phyloP scores from a whole-genome alignment of 2,329 filamentous ascomycete genomes.

The Dothideomycetes sp. region DNA sequence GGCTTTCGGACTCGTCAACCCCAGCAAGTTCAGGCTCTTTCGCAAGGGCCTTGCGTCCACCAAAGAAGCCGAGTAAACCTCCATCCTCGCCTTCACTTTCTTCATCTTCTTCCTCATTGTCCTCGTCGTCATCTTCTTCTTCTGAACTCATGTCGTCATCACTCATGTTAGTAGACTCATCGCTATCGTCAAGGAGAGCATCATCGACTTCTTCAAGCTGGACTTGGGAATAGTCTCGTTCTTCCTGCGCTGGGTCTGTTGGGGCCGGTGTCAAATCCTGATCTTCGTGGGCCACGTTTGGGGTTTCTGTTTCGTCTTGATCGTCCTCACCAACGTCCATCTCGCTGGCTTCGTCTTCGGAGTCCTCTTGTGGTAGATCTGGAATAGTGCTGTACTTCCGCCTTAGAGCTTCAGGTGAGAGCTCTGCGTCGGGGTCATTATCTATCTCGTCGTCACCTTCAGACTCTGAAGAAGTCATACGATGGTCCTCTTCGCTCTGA shows the following conservation, averaged over 20 bases:
- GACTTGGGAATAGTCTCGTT: conserved; percentile 22
- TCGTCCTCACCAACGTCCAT: conserved; percentile 21
- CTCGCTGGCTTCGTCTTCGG: conserved; percentile 24
- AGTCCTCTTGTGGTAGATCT: conserved; percentile 23
- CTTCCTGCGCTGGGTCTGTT: conserved; percentile 2
- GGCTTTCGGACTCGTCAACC: conserved; percentile 22
- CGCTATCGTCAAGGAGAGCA: conserved; percentile 31
- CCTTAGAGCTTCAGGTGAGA: conserved; percentile 60
- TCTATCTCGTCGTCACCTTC: conserved; percentile 49
- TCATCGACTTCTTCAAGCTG: conserved; percentile 33
- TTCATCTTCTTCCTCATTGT: conserved; percentile 21
- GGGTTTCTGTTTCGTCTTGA: conserved; percentile 5
- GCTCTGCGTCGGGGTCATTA: conserved; percentile 50
- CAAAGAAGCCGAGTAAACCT: conserved; percentile 21
- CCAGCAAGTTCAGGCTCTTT: conserved; percentile 23
- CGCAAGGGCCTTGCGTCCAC: conserved; percentile 16
- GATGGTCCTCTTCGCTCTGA: conserved; percentile 36
- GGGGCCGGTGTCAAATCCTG: conserved; percentile 3
- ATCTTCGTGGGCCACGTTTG: conserved; percentile 2
- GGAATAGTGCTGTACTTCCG: conserved; percentile 61
- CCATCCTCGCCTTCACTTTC: conserved; percentile 15
- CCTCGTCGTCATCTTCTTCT: conserved; percentile 25
- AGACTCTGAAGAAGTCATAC: conserved; percentile 54
- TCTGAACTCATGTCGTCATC: conserved; percentile 28
- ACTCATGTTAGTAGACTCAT: conserved; percentile 32